These are phyloP conservation scores for Rubia yunnanensis DNA, from an alignment of 257 asterid species.

Conservation along the genomic window DNA sequence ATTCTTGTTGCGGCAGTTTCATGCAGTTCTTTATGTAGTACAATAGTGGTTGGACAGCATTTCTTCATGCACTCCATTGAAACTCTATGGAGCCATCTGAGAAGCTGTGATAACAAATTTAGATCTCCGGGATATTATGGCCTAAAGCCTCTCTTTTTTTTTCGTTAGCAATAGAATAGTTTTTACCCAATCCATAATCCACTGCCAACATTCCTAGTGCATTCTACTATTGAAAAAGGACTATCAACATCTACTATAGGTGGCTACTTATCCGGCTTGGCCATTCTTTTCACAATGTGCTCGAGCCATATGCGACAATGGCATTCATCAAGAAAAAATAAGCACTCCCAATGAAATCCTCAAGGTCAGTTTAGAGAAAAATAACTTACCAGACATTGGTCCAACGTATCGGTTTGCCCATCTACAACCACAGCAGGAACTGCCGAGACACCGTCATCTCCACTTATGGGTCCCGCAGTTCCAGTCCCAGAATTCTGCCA, in stretches of 20 bases:
- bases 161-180: neutral
- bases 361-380: neutral
- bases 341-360: neutral
- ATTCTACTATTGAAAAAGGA: neutral
- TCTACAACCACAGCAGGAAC: neutral
- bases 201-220: neutral
- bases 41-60: neutral
- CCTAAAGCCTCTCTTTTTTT: neutral
- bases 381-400: neutral
- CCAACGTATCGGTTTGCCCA: neutral
- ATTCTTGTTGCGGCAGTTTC: neutral
- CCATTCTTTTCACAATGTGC: neutral
- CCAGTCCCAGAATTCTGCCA: slow-evolving; percentile 2
- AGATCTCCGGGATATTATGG: neutral
- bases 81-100: neutral
- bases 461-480: neutral
- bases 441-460: neutral
- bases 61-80: neutral
- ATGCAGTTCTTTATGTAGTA: neutral
- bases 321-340: neutral
- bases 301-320: neutral
- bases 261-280: neutral
- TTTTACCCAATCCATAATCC: neutral
- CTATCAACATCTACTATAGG: neutral
- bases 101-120: neutral